Conservation (phyloP, 2,329 filamentous ascomycete genomes). For the Aspergillus chevalieri region DNA sequence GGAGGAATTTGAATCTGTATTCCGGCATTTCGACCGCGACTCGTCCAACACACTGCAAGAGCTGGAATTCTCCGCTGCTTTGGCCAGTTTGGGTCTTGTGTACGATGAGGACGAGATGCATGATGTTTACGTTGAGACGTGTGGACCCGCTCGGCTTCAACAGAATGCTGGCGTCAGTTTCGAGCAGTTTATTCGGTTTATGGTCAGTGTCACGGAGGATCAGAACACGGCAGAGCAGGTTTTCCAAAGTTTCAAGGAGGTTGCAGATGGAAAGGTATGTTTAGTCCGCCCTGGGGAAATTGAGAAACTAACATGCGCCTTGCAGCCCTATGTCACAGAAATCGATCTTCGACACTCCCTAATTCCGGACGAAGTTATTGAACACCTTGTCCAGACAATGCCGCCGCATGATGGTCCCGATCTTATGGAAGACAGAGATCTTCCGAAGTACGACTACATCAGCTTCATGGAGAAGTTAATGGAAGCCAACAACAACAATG, state of each 20-base stretch:
- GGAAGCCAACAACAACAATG: conserved; percentile 23
- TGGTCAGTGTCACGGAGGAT: conserved; percentile 98
- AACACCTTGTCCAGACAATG: conserved; percentile 82
- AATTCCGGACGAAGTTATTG: conserved; percentile 94
- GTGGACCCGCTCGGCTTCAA: conserved; percentile 52
- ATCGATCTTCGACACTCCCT: conserved; percentile 91
- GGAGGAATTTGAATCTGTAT: conserved; percentile 97
- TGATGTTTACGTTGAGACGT: conserved; percentile 84
- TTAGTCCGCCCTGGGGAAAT: not conserved
- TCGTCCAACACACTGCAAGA: conserved; percentile 84
- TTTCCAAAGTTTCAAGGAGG: conserved; percentile 94
- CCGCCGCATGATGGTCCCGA: conserved; percentile 79
- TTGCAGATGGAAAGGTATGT: conserved; percentile 83
- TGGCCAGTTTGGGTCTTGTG: conserved; percentile 90
- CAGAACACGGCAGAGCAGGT: conserved; percentile 98
- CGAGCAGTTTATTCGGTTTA: conserved; percentile 98
- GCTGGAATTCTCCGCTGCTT: conserved; percentile 88
- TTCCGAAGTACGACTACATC: conserved; percentile 92
- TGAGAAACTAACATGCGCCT: conserved; percentile 6
- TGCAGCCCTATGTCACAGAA: conserved; percentile 86
- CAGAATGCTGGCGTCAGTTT: conserved; percentile 72
- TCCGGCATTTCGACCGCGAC: conserved; percentile 94
- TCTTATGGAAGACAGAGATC: conserved; percentile 72
- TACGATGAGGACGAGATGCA: conserved; percentile 99
- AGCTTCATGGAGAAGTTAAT: conserved; percentile 92